Base-by-base conservation (phyloP, 2,329 filamentous ascomycete species). In the Chrysosporium queenslandicum region DNA sequence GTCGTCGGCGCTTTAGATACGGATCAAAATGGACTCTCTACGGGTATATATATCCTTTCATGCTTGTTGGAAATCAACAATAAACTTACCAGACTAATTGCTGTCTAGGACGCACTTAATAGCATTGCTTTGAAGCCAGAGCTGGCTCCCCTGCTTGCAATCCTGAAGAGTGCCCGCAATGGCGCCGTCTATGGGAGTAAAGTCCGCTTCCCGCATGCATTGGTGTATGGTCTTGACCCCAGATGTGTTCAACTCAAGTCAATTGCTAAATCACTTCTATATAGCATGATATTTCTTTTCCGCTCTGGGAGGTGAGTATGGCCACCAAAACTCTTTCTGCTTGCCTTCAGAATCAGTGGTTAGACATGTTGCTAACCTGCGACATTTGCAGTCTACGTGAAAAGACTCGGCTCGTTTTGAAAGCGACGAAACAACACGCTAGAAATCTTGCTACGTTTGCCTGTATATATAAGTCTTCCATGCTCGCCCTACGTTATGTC, bases 241-340 rank as follows among this genome's bases (percentile, higher is more conserved):
- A 29, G 5, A 30, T n/a, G 6, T 18, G 30, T 43, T 16, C 29
- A n/a, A 42, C 12, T 14, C 8, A 20, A 40, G 50, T 25, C 16
- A 49, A 59, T 63, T 64, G 55, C 53, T 58, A 48, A 59, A 29
- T 18, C 46, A 12, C 42, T 16, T 12, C 20, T 36, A 36, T 25
- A n/a, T 61, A 89, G 86, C 48, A 98, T 98, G 91, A 88, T 96
- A 60, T 86, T 97, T 61, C 81, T 98, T 60, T 98, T 98, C 76
- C 87, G 92, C 60, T 88, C 85, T 8, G 92, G 91, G 73, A 85
- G 86, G 78, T 87, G 78, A 63, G 80, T 23, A 42, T 25, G 18
- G 4, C 14, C 34, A 18, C n/a, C 14, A 4, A n/a, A 29, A 5
- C 34, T 14, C 40, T 53, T 54, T 50, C 14, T 18, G 50, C 57